Base-by-base conservation (phyloP, 2,329 filamentous ascomycete species). In the Calonectria multiphialidica region DNA sequence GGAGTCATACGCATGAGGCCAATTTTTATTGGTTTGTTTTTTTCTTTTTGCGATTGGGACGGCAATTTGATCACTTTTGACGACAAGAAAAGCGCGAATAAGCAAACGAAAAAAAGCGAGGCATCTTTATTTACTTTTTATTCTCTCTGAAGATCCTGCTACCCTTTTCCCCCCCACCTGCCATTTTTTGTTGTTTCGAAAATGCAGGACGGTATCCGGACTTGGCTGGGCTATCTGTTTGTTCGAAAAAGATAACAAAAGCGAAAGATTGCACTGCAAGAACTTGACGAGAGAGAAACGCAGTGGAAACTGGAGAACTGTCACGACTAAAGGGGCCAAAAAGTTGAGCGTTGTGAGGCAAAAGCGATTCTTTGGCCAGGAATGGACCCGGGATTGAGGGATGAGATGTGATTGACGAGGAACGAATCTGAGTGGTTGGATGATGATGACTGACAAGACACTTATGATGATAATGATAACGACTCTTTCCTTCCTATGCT, bases 401-500 rank as follows among this genome's bases (percentile, higher is more conserved):
- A 73, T 55, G 66, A 55, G 42, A 72, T 71, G 70, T 37, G 66
- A 77, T 72, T 55, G 71, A 74, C 53, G 74, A 79, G 37, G 66
- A 72, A 66, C 25, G 70, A 45, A 68, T 74, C 62, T 47, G 30
- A 49, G 68, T 65, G 75, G 62, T 65, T 67, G 70, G 71, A 73
- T 72, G 68, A 74, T 75, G 68, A 76, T 74, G 70, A 78, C 33
- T 76, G 77, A 78, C 66, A 74, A 77, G 76, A 73, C 61, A 74
- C 70, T 77, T 68, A 79, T 75, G 77, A 79, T 70, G 35, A 78
- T 76, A 79, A 79, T 76, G 77, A 79, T 78, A 69, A 79, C 63
- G 75, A 61, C 66, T 71, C 72, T 74, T 30, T 49, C 40, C 76
- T 68, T 65, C 30, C 72, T 53, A 50, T 42, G 49, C 57, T 70